phyloP scores from a whole-genome alignment of 164 flowering plant species.

The Liquidambar formosana region DNA sequence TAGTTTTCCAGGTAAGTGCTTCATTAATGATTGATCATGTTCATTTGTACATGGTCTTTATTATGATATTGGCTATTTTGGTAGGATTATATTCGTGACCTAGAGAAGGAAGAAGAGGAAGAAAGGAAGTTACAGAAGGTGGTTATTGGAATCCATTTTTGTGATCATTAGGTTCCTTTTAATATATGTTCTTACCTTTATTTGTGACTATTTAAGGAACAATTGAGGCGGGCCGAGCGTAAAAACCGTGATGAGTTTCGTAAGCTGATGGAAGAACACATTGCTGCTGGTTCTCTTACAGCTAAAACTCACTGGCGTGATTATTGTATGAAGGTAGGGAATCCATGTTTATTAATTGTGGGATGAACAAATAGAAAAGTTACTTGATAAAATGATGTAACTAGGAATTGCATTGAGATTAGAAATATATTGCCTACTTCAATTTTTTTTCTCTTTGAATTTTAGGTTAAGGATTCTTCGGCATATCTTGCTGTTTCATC shows the following conservation, averaged over 20 bases:
- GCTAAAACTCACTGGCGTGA: slow-evolving; percentile 96
- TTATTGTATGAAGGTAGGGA: slow-evolving; percentile 76
- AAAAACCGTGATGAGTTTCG: slow-evolving; percentile 94
- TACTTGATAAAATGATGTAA: background rate
- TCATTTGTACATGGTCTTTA: background rate
- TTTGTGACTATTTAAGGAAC: slow-evolving; percentile 50
- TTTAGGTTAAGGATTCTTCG: slow-evolving; percentile 80
- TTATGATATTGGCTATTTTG: slow-evolving; percentile 21
- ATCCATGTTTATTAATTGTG: background rate
- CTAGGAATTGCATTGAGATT: background rate
- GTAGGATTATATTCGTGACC: slow-evolving; percentile 84
- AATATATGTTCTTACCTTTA: slow-evolving; percentile 3
- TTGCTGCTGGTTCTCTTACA: slow-evolving; percentile 65
- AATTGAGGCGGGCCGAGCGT: slow-evolving; percentile 75
- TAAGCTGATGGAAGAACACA: slow-evolving; percentile 84
- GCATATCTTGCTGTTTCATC: slow-evolving; percentile 82
- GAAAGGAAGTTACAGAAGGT: slow-evolving; percentile 91
- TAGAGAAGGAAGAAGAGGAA: slow-evolving; percentile 96
- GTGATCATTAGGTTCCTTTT: background rate
- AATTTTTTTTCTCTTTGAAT: slow-evolving; percentile 3
- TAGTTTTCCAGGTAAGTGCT: slow-evolving; percentile 66
- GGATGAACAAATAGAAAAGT: background rate
- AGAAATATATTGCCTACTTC: slow-evolving; percentile 2
- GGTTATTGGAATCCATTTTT: background rate
- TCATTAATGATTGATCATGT: background rate